These are phyloP conservation scores for Boehmeria nivea DNA, from an alignment of 306 rosid species.

Conservation along the genomic window DNA sequence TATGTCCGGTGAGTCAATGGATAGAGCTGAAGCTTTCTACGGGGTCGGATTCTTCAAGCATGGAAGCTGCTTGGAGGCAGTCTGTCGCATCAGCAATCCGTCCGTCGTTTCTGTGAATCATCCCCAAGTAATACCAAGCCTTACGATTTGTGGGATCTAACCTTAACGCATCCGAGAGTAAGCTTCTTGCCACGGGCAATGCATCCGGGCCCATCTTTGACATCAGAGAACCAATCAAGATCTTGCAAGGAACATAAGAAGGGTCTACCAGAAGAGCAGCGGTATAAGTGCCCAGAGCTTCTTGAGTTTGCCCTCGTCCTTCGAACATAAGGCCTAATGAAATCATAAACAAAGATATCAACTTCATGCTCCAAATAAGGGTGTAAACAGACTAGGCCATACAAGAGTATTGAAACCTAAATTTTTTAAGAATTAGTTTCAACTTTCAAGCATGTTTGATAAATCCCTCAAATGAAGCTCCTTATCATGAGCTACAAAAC, in stretches of 20 bases:
- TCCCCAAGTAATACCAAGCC: slow-evolving; percentile 85
- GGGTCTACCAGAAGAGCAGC: slow-evolving; percentile 61
- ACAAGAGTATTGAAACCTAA: background rate
- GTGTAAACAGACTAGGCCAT: background rate
- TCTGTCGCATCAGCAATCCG: slow-evolving; percentile 68
- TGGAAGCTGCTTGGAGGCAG: slow-evolving; percentile 93
- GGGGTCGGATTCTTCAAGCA: slow-evolving; percentile 90
- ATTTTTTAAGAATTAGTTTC: background rate
- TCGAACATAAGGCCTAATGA: slow-evolving; percentile 60
- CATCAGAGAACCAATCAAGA: slow-evolving; percentile 45
- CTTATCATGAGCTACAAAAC: too few relatives aligned
- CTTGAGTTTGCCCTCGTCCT: slow-evolving; percentile 51
- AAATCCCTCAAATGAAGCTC: too few relatives aligned
- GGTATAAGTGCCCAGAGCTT: slow-evolving; percentile 44
- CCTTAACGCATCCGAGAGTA: slow-evolving; percentile 73
- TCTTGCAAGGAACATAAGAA: slow-evolving; percentile 61
- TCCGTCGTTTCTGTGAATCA: slow-evolving; percentile 70
- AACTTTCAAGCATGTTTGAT: too few relatives aligned
- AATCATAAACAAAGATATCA: slow-evolving; percentile 12
- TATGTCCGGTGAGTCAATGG: slow-evolving; percentile 36
- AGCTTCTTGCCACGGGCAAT: slow-evolving; percentile 66
- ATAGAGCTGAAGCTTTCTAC: slow-evolving; percentile 66
- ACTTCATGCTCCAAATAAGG: background rate
- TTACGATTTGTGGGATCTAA: slow-evolving; percentile 68
- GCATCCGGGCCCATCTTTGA: slow-evolving; percentile 45